phyloP scores from a whole-genome alignment of 1,284 basidiomycete species.

The Ceraceosorus guamensis region DNA sequence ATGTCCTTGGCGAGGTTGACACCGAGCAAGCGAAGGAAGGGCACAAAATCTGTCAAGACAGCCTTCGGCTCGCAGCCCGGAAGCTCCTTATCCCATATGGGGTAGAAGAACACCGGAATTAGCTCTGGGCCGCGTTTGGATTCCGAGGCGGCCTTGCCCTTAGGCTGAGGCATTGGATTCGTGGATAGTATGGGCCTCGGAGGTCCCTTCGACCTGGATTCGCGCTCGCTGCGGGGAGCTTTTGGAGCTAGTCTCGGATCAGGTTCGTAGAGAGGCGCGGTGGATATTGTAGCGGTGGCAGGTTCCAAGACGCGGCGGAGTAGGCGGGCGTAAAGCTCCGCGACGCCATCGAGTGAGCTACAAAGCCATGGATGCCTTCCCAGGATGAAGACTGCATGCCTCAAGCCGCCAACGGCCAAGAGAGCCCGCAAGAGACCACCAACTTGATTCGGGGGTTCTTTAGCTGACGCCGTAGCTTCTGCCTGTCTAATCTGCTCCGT shows the following conservation, averaged over 20 bases:
- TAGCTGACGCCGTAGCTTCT: constrained; percentile 34
- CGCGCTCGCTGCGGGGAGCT: constrained; percentile 25
- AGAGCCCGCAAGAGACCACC: constrained; percentile 71
- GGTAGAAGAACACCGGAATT: constrained; percentile 36
- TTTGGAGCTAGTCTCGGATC: constrained; percentile 10
- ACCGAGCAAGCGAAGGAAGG: constrained; percentile 39
- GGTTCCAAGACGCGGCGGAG: constrained; percentile 36
- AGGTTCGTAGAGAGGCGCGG: constrained; percentile 50
- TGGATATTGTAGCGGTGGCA: constrained; percentile 28
- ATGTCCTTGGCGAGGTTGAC: constrained; percentile 26
- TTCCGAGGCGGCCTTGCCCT: too few relatives aligned
- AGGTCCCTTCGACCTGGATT: constrained; percentile 17
- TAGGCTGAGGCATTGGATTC: background rate
- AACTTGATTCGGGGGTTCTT: constrained; percentile 68
- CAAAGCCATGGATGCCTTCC: constrained; percentile 78
- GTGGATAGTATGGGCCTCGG: constrained; percentile 22
- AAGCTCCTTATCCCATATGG: constrained; percentile 28
- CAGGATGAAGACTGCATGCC: constrained; percentile 69
- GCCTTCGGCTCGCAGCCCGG: constrained; percentile 19
- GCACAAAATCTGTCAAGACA: constrained; percentile 25
- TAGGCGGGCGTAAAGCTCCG: constrained; percentile 59
- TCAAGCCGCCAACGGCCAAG: constrained; percentile 73
- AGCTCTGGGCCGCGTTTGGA: constrained; percentile 34
- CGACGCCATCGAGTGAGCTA: constrained; percentile 68
- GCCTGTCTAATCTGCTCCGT: constrained; percentile 10